A percentile compares a stretch with the other conserved stretches of the same genome.
Evolutionary conservation across 2,329 filamentous ascomycete genomes (phyloP).

Genomic region (Cryphonectria naterciae): DNA sequence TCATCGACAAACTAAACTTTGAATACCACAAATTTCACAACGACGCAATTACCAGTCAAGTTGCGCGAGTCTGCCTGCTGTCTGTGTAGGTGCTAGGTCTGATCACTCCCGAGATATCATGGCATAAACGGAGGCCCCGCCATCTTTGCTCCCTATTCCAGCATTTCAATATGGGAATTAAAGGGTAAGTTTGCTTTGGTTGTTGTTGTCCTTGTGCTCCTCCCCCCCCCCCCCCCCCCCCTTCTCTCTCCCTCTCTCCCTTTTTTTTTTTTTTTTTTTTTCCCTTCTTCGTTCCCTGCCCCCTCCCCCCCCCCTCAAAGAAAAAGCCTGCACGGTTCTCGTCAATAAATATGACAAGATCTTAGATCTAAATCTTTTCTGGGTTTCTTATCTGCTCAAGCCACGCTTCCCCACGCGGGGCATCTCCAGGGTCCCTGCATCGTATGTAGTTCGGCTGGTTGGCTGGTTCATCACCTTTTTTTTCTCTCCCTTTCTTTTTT

Average conservation of each 20-base stretch:
- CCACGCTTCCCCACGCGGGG: constrained; percentile 28
- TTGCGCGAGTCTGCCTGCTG: not conserved
- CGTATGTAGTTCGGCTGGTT: not conserved
- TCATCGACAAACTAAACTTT: not conserved
- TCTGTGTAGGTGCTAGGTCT: not conserved
- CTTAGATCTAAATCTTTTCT: constrained; percentile 26
- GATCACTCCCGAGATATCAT: constrained; percentile 7
- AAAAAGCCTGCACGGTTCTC: not conserved
- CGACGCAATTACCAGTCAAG: not conserved
- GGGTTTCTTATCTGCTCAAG: constrained; percentile 13
- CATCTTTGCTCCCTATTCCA: constrained; percentile 7
- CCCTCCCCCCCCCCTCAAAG: not conserved
- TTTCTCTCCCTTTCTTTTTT: not conserved
- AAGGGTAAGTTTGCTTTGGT: constrained; percentile 53
- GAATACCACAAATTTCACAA: not conserved
- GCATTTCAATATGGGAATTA: constrained; percentile 62
- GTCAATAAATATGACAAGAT: constrained; percentile 29
- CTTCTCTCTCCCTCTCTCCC: not conserved
- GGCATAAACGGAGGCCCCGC: constrained; percentile 17
- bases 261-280: no score
- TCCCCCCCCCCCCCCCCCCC: no score
- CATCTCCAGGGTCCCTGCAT: constrained; percentile 17
- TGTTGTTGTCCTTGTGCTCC: not conserved
- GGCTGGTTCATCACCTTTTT: not conserved
- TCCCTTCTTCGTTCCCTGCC: not conserved